Base-by-base conservation (phyloP, 768 basidiomycete species). In the Russula sp. region DNA sequence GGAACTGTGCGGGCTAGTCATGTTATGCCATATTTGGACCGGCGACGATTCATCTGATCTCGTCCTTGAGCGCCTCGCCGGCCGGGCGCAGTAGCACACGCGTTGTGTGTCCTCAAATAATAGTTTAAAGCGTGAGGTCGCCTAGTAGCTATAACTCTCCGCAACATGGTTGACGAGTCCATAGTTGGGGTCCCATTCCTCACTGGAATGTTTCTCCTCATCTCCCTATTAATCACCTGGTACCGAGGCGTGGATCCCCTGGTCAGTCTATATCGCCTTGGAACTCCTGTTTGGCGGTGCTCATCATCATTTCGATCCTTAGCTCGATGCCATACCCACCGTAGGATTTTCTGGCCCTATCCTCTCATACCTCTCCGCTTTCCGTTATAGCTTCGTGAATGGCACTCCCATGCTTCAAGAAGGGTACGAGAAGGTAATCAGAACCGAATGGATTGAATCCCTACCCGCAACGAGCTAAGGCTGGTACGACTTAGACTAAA, bases 251-350 rank as follows among this genome's bases (percentile, higher is more conserved):
- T 20, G 4, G 41, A 61, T 51, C 54, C 59, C n/a, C 18, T 54
- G 6, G 59, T 60, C 10, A 32, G 59, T 45, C 8, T 3, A n/a
- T 45, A 14, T 16, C 9, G 20, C 25, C 7, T 8, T 39, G 18
- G 5, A 20, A 8, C 22, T 14, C 7, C 11, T 10, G 5, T 4
- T 8, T 14, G 6, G 13, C 5, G 13, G 11, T 13, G 5, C 38
- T 41, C 5, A 60, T 41, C n/a, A n/a, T n/a, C 5, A n/a, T 18
- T 47, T n/a, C 1, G 11, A 3, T 32, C 20, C n/a, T 7, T 39
- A 61, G 60, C 60, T 61, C 34, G 42, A 56, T 36, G 60, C 60
- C 0, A 70, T 76, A 2, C 76, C 76, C 0, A 69, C 72, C 4
- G 53, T 70, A 2, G 73, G 75, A 5, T 68, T 63, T 7, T 68